phyloP scores from a whole-genome alignment of 768 basidiomycete species.

The Tephrocybe rancida region DNA sequence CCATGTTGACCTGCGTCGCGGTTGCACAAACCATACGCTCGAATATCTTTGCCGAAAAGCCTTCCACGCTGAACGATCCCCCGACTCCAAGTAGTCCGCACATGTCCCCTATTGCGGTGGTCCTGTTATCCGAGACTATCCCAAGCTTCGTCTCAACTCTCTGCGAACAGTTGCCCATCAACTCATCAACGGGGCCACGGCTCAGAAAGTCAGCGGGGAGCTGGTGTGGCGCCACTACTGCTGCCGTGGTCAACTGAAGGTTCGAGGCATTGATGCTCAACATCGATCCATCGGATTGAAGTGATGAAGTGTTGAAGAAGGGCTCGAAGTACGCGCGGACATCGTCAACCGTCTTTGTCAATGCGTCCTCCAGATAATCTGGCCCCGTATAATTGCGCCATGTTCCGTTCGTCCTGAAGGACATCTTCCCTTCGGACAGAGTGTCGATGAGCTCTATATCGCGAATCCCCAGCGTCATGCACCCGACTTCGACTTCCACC shows the following conservation, averaged over 20 bases:
- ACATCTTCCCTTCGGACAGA: not conserved
- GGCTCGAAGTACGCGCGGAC: conserved; percentile 18
- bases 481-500: conserved; percentile 7
- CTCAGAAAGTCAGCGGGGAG: not conserved
- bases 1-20: conserved; percentile 22
- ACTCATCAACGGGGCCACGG: not conserved
- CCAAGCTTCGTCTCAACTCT: conserved; percentile 5
- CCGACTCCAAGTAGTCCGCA: conserved; percentile 17
- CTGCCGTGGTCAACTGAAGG: conserved; percentile 1
- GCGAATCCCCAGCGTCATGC: conserved; percentile 14
- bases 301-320: conserved; percentile 20
- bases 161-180: conserved; percentile 16
- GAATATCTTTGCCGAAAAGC: not conserved
- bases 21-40: conserved; percentile 20
- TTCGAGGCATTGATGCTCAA: conserved; percentile 12
- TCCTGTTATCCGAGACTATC: not conserved
- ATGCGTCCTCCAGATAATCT: conserved; percentile 18
- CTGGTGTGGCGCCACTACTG: conserved; percentile 4
- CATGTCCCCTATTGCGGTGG: conserved; percentile 3
- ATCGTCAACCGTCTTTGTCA: conserved; percentile 20
- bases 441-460: not conserved
- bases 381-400: conserved; percentile 23
- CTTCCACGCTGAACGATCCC: conserved; percentile 7
- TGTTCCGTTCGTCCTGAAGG: conserved; percentile 11
- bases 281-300: conserved; percentile 11